phyloP scores from a whole-genome alignment of 495 filamentous ascomycete genomes.

The Podospora pseudocomata region DNA sequence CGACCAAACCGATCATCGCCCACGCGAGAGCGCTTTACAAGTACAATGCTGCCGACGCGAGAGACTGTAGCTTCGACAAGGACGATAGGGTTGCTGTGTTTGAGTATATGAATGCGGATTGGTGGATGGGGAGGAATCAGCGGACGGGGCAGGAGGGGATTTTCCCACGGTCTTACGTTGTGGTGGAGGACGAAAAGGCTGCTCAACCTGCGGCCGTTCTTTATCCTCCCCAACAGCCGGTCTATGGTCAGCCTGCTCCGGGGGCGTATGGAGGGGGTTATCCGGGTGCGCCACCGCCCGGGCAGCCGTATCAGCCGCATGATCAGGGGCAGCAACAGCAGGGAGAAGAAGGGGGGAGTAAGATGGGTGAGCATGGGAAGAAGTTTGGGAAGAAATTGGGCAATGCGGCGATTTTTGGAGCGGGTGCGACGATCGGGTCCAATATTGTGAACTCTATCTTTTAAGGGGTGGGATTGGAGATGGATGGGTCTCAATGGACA shows the following conservation, averaged over 20 bases:
- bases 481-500: not conserved
- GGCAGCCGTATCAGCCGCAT: constrained; percentile 40
- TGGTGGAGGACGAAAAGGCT: constrained; percentile 38
- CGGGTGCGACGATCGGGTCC: constrained; percentile 83
- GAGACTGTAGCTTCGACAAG: constrained; percentile 71
- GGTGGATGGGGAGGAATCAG: constrained; percentile 86
- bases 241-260: not conserved
- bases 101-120: constrained; percentile 93
- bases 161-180: constrained; percentile 88
- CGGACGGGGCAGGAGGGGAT: constrained; percentile 81
- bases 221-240: constrained; percentile 21
- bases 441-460: constrained; percentile 94
- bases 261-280: constrained; percentile 21
- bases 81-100: constrained; percentile 74
- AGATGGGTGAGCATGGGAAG: constrained; percentile 58
- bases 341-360: constrained; percentile 27
- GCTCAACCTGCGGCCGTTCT: constrained; percentile 5
- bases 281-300: constrained; percentile 32
- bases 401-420: constrained; percentile 73
- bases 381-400: constrained; percentile 78
- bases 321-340: constrained; percentile 29
- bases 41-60: constrained; percentile 72
- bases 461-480: constrained; percentile 37
- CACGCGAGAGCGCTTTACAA: constrained; percentile 79
- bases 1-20: constrained; percentile 56